phyloP scores from a whole-genome alignment of 2,329 filamentous ascomycete genomes.

The Claviceps purpurea region DNA sequence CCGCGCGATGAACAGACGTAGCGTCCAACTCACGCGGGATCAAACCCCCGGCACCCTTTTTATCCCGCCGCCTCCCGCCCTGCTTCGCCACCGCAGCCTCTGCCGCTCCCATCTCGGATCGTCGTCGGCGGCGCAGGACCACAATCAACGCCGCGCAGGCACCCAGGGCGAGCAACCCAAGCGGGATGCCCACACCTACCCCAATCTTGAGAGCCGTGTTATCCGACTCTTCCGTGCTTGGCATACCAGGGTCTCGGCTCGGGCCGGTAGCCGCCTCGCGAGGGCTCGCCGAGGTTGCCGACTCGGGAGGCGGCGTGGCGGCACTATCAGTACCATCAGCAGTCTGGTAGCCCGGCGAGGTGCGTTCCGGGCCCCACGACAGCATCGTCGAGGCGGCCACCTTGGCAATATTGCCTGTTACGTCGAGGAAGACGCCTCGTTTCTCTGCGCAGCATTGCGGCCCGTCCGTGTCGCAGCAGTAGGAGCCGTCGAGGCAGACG shows the following conservation, averaged over 20 bases:
- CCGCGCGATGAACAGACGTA: background rate
- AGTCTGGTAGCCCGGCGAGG: background rate
- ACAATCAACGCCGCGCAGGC: background rate
- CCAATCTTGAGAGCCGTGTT: background rate
- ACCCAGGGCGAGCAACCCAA: background rate
- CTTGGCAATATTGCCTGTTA: background rate
- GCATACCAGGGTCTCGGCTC: too few species aligned
- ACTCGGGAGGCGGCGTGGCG: background rate
- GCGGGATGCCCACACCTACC: background rate
- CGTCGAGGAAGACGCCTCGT: constrained; percentile 2
- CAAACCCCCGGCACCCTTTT: background rate
- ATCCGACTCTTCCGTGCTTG: background rate
- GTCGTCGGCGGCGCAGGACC: background rate
- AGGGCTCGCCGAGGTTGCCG: background rate
- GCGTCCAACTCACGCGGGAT: background rate
- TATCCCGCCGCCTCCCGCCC: background rate
- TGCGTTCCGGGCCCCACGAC: constrained; percentile 3
- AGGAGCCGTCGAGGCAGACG: background rate
- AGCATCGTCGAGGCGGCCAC: background rate
- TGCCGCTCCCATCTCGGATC: background rate
- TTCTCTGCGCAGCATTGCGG: background rate
- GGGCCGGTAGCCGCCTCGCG: too few species aligned
- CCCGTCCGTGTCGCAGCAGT: constrained; percentile 1
- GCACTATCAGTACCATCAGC: background rate
- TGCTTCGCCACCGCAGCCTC: background rate